Base-by-base conservation (phyloP, 1,284 basidiomycete species). In the Meripilus lineatus region DNA sequence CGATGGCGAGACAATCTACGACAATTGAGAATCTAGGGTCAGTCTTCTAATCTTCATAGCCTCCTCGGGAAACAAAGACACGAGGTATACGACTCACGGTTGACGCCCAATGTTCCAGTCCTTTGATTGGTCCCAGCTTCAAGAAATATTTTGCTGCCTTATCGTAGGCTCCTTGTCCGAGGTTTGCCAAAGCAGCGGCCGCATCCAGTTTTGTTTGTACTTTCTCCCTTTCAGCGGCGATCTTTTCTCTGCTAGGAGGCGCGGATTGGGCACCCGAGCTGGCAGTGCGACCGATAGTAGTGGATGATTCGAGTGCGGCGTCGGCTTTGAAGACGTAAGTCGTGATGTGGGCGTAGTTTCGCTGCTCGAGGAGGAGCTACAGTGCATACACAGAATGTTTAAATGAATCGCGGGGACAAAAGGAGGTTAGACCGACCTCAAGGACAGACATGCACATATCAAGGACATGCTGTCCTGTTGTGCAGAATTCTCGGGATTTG, bases 291-390 rank as follows among this genome's bases (percentile, higher is more conserved):
- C 39, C 32, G 11, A 37, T 40, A 32, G 36, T 51, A 0, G 65
- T 57, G 2, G 77, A 69, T 2, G 83, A 75, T 38, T 93, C 89
- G 22, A 94, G 70, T 1, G 91, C 88, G 0, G 86, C 81, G 46
- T 93, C 91, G 6, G 91, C 92, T 66, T 95, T 95, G 77, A 84
- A 90, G 33, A 93, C 81, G 59, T 93, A 93, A 3, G 88, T 90
- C 14, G 83, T 73, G 32, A 94, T 77, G 55, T 91, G 89, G 0
- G 81, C 69, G 62, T 88, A 93, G 62, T 89, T 89, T 48, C 79
- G 73, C 60, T 92, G 81, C 62, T 92, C 86, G 45, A 93, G 77
- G 24, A 93, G 74, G 41, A 88, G 76, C 87, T 90, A 54, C n/a
- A 38, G n/a, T 15, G 20, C 6, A 15, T 46, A 22, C 51, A 32